A percentile compares a stretch with the other conserved stretches of the same genome.
Conservation (phyloP, 495 filamentous ascomycete genomes). For the Trichoderma asperelloides region DNA sequence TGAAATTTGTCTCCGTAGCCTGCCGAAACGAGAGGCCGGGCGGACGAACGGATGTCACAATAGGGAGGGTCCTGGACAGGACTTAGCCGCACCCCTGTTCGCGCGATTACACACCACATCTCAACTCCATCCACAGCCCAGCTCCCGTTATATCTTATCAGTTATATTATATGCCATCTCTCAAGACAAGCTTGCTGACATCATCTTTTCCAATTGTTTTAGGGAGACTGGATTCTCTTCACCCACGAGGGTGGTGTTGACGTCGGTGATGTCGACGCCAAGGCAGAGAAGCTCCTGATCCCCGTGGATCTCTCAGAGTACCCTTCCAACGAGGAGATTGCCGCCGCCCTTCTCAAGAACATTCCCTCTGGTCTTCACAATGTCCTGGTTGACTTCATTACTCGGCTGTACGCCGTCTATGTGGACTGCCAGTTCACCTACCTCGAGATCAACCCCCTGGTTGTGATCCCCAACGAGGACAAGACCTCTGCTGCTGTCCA, state of each 20-base stretch:
- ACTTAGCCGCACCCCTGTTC: conserved; percentile 1
- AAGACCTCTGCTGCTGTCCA: conserved; percentile 88
- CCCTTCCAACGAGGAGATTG: conserved; percentile 93
- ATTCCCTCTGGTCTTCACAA: conserved; percentile 94
- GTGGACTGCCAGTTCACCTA: conserved; percentile 99
- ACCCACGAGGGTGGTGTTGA: conserved; percentile 99
- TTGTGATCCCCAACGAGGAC: conserved; percentile 91
- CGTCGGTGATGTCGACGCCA: conserved; percentile 97
- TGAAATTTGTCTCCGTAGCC: conserved; percentile 1
- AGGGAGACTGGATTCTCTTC: conserved; percentile 99
- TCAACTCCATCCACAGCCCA: neutral
- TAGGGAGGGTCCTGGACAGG: neutral
- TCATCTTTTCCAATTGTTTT: conserved; percentile 11
- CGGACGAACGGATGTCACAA: conserved; percentile 13
- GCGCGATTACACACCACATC: neutral
- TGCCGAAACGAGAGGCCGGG: conserved; percentile 9
- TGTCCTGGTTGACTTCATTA: conserved; percentile 92
- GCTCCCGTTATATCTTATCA: neutral
- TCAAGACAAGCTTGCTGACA: neutral
- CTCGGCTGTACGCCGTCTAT: conserved; percentile 85
- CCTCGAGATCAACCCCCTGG: conserved; percentile 98
- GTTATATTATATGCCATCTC: neutral
- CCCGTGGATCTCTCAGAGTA: conserved; percentile 92
- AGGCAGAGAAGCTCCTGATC: conserved; percentile 96
- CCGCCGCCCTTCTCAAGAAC: conserved; percentile 73